A percentile compares a stretch with the other conserved stretches of the same genome.
phyloP scores from a whole-genome alignment of 495 filamentous ascomycete species.

The Penicillium parvum region DNA sequence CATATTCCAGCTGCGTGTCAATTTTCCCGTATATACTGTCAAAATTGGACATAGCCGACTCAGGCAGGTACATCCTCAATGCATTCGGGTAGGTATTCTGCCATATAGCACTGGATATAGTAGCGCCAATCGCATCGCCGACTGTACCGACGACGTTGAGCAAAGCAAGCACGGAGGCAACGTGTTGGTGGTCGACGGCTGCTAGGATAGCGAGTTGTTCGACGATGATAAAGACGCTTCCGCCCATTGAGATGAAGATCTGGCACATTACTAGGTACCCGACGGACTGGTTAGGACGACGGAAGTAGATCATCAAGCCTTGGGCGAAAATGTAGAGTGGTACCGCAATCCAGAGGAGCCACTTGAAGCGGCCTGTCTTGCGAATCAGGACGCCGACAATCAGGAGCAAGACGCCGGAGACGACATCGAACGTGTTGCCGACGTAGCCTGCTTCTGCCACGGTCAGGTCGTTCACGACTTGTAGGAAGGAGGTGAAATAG shows the following conservation, averaged over 20 bases:
- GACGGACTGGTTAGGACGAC: conserved; percentile 51
- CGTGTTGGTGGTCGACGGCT: conserved; percentile 57
- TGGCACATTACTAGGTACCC: conserved; percentile 71
- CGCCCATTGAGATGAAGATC: conserved; percentile 65
- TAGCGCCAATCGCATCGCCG: conserved; percentile 60
- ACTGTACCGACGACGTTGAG: conserved; percentile 56
- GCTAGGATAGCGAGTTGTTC: conserved; percentile 68
- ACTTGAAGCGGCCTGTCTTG: conserved; percentile 52
- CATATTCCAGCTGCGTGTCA: conserved; percentile 46
- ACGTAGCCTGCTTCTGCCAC: conserved; percentile 51
- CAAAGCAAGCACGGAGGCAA: conserved; percentile 63
- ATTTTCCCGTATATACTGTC: conserved; percentile 50
- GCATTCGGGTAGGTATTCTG: conserved; percentile 51
- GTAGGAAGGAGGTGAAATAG: conserved; percentile 64
- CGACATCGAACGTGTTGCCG: conserved; percentile 47
- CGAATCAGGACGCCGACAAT: conserved; percentile 51
- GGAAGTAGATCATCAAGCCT: conserved; percentile 65
- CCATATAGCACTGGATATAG: conserved; percentile 65
- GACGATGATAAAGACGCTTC: conserved; percentile 54
- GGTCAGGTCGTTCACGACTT: conserved; percentile 59
- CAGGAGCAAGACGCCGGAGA: conserved; percentile 44
- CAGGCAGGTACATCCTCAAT: conserved; percentile 54
- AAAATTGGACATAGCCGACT: conserved; percentile 27
- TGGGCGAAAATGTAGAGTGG: conserved; percentile 54
- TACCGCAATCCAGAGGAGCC: conserved; percentile 37